phyloP scores from a whole-genome alignment of 306 rosid genomes.

The Trichosanthes cucumerina region DNA sequence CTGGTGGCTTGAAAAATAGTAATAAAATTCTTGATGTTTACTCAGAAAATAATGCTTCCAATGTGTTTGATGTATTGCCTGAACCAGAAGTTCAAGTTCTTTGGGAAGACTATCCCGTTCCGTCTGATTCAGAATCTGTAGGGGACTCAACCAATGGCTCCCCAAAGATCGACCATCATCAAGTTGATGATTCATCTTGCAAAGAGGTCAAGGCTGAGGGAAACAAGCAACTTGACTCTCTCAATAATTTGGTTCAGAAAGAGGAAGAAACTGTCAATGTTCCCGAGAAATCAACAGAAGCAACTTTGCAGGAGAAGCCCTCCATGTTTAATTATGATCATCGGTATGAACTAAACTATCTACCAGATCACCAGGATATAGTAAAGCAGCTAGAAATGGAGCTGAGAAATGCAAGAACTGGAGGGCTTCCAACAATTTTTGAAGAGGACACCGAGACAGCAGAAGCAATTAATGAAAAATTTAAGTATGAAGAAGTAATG shows the following conservation, averaged over 20 bases:
- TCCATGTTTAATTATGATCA: constrained; percentile 20
- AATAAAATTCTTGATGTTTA: not conserved
- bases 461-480: constrained; percentile 40
- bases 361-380: constrained; percentile 62
- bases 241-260: not conserved
- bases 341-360: constrained; percentile 23
- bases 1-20: not conserved
- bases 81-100: constrained; percentile 11
- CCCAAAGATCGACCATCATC: not conserved
- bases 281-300: constrained; percentile 14
- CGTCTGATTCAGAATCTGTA: constrained; percentile 13
- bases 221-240: not conserved
- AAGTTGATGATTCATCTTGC: not conserved
- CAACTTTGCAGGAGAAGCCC: constrained; percentile 13
- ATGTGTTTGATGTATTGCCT: constrained; percentile 3
- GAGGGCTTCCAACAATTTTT: constrained; percentile 66
- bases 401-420: constrained; percentile 50
- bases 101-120: constrained; percentile 8
- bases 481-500: constrained; percentile 42
- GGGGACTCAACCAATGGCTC: not conserved
- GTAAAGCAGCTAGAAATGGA: constrained; percentile 67
- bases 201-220: not conserved
- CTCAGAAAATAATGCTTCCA: not conserved
- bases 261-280: not conserved
- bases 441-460: constrained; percentile 48